Base-by-base conservation (phyloP, 345 rosid species). In the Hibiscus mutabilis region DNA sequence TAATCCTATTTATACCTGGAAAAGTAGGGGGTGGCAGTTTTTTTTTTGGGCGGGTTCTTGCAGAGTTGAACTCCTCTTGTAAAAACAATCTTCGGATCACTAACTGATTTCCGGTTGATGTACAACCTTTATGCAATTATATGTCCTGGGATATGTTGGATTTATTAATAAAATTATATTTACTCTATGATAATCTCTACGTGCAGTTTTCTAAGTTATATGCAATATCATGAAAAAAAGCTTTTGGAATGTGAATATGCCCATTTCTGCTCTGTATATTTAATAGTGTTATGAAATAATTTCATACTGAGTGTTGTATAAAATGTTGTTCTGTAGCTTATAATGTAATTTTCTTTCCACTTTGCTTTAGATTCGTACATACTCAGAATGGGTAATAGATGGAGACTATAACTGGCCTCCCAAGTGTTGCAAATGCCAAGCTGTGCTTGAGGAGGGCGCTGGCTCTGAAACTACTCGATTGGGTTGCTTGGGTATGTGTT, bases 381-480 rank as follows among this genome's bases (percentile, higher is more conserved):
- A 95, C 86, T 95, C 99, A 7, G 99, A 95, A 68, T 95, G 99
- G 98, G 99, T 95, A 53, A 95, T 90, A 79, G 99, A 95, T 78
- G 99, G 94, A 74, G 99, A 89, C 77, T 92, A 95, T 81, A 97
- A 95, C 69, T 92, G 96, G 92, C 97, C 59, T 53, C 59, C 59
- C 59, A 53, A 53, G 25, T 53, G 59, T 53, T 53, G 59, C 59
- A 53, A 53, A 16, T 95, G 99, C 82, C 93, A 84, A 80, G 80
- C 76, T 72, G 79, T 77, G 10, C 89, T 95, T 74, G 91, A 85
- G 35, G 98, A 92, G 78, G 94, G 86, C 71, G 74, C 65, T 58
- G 85, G 79, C 72, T 80, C 82, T 44, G 87, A 84, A 81, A 94
- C 88, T 75, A 92, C 94, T 66, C 92, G 99, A 69, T 74, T 95